A percentile compares a stretch with the other conserved stretches of the same genome.
phyloP scores from a whole-genome alignment of 1,284 basidiomycete species.

The Rugosomyces carneus region DNA sequence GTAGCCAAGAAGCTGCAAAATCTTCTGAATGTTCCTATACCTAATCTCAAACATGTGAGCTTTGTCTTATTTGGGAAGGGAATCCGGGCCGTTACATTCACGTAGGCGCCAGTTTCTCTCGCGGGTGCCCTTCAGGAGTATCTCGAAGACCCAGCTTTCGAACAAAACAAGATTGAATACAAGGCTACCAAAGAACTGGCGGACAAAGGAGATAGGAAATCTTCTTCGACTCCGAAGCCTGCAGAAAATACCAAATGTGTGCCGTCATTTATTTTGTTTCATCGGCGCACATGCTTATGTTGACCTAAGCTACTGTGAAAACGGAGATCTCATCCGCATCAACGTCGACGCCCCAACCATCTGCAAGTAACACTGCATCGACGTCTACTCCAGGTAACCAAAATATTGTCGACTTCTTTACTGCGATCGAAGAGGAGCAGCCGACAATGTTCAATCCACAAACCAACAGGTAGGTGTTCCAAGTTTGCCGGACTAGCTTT shows the following conservation, averaged over 20 bases:
- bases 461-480: constrained; percentile 41
- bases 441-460: constrained; percentile 67
- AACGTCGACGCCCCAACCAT: constrained; percentile 3
- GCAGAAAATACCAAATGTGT: constrained; percentile 19
- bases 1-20: constrained; percentile 91
- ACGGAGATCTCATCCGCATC: constrained; percentile 5
- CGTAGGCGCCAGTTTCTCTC: constrained; percentile 86
- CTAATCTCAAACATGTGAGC: constrained; percentile 86
- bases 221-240: constrained; percentile 16
- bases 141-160: constrained; percentile 92
- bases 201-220: constrained; percentile 34
- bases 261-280: constrained; percentile 1
- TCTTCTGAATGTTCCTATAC: constrained; percentile 88
- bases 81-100: background rate
- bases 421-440: constrained; percentile 82
- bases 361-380: constrained; percentile 20
- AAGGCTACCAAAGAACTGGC: constrained; percentile 77
- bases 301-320: constrained; percentile 4
- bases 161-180: constrained; percentile 91
- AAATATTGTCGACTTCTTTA: constrained; percentile 84
- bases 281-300: background rate
- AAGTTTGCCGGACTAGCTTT: background rate
- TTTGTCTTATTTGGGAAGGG: background rate
- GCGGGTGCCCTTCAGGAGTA: constrained; percentile 95
- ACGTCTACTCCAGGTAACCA: constrained; percentile 21